Conservation (phyloP, 2,329 filamentous ascomycete species). For the Aureobasidium sp. region DNA sequence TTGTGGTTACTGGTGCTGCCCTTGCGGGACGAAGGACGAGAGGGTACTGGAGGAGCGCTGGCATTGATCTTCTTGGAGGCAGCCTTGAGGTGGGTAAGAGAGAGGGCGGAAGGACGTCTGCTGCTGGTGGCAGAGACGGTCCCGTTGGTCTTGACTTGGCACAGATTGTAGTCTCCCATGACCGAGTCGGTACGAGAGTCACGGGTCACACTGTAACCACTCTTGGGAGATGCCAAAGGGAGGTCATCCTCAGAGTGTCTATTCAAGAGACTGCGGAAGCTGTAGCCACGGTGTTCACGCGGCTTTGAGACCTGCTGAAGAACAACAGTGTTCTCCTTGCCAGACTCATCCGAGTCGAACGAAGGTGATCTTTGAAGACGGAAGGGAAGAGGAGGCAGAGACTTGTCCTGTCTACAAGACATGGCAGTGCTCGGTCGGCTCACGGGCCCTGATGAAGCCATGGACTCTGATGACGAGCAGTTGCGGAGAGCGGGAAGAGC, state of each 20-base stretch:
- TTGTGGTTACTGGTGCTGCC: conserved; percentile 13
- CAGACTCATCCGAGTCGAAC: conserved; percentile 15
- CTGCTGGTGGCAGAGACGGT: conserved; percentile 14
- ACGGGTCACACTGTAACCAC: conserved; percentile 7
- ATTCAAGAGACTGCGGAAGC: conserved; percentile 17
- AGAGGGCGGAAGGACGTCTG: conserved; percentile 17
- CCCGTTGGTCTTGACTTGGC: conserved; percentile 13
- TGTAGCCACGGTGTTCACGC: conserved; percentile 16
- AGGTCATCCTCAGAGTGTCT: conserved; percentile 14
- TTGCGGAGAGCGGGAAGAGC: conserved; percentile 11
- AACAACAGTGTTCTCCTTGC: conserved; percentile 6
- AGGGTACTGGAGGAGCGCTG: conserved; percentile 4
- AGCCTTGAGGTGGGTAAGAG: conserved; percentile 14
- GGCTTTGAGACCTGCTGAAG: conserved; percentile 12
- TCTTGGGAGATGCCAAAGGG: conserved; percentile 10
- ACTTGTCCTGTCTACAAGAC: conserved; percentile 14
- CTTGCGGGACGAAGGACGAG: conserved; percentile 16
- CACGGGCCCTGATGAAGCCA: conserved; percentile 11
- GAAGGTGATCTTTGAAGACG: conserved; percentile 15
- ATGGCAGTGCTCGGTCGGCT: conserved; percentile 13
- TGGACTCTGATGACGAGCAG: conserved; percentile 15
- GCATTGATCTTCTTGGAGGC: conserved; percentile 15
- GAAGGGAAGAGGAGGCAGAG: conserved; percentile 16
- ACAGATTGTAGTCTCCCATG: conserved; percentile 15
- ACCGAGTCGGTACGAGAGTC: conserved; percentile 16